Conservation (phyloP, 495 filamentous ascomycete species). For the Talaromyces adpressus region DNA sequence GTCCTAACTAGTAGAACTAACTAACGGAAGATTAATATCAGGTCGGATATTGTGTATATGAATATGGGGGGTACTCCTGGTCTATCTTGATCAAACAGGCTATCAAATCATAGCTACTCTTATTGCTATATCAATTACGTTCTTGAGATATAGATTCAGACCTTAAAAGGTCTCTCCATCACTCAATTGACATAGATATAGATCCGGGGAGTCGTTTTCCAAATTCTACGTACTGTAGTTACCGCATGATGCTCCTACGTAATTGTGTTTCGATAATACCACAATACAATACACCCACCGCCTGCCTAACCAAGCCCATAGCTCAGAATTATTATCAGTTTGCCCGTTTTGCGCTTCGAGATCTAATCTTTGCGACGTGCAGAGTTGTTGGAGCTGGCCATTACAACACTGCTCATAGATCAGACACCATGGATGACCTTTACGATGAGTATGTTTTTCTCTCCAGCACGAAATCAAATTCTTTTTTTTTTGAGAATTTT, state of each 20-base stretch:
- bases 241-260: background rate
- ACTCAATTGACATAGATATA: no score
- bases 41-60: no score
- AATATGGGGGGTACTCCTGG: no score
- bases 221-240: no score
- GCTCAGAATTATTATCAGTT: background rate
- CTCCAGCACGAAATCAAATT: background rate
- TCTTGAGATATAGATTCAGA: no score
- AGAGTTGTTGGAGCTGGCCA: conserved; percentile 4
- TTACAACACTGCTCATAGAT: background rate
- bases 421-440: conserved; percentile 64
- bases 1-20: no score
- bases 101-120: background rate
- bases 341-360: background rate
- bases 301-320: background rate
- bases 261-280: background rate
- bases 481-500: background rate
- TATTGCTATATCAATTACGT: no score
- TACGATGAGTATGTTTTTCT: conserved; percentile 63
- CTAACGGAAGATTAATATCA: no score
- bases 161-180: no score
- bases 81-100: background rate
- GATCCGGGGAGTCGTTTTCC: no score
- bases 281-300: background rate
- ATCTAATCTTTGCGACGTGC: background rate